Base-by-base conservation (phyloP, 176 grass and related monocot species). In the Luzula sylvatica region DNA sequence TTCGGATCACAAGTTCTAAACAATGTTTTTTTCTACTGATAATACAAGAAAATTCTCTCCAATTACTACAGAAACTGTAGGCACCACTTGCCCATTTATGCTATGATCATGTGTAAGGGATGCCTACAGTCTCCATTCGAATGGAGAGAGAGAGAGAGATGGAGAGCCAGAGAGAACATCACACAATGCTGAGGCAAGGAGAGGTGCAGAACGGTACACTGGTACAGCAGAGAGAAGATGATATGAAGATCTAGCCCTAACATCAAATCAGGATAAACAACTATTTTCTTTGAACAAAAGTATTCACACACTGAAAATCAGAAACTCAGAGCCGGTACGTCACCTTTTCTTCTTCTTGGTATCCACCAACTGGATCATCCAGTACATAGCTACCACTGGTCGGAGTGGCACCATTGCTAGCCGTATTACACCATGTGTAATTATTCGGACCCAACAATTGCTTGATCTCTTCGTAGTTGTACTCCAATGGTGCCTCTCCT, bases 381-480 rank as follows among this genome's bases (percentile, higher is more conserved):
- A 58, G 48, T 7, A 41, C 28, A 40, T 49, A 58, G 11, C 52
- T 55, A 7, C 15, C 48, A 11, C 25, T 53, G 28, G 50, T n/a
- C 5, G 45, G 57, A 28, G 30, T 40, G 27, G 58, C 48, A 65
- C 27, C 23, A 17, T 75, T 28, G 15, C 53, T 15, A 49, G 15
- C 20, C 8, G 28, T 80, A 22, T 16, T 55, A 65, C 70, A 79
- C 30, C 13, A 11, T 7, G 50, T 71, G 26, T 38, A 71, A 58
- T 68, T 61, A 35, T n/a, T n/a, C 38, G 42, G 68, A 51, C 38
- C 68, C 0, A 94, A 65, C 12, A 94, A 72, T 56, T 94, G 83
- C 47, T 85, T 95, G 40, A 95, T 78, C 74, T 88, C 89, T 11
- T 88, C 89, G 48, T 76, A 85, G 49, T 67, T 88, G 67, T 85